Percentiles rank a stretch among this genome's conserved stretches.
Conservation (phyloP, 2,329 filamentous ascomycete species). For the Colletotrichum sp. region DNA sequence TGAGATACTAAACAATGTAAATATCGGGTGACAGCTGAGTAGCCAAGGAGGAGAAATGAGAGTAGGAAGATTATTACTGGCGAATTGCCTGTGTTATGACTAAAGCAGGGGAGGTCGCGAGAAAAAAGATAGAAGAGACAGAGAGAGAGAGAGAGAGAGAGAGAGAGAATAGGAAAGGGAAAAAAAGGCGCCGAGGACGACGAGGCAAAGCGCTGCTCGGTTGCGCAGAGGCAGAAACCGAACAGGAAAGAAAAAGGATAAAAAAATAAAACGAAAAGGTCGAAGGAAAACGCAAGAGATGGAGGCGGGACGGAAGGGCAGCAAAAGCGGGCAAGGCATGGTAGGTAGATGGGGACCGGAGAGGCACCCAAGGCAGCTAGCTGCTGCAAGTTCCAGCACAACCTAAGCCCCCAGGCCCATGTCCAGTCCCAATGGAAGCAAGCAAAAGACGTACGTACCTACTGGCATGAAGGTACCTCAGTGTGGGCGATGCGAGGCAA, state of each 20-base stretch:
- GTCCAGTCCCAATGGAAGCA: background rate
- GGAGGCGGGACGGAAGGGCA: conserved; percentile 6
- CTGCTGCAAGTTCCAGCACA: background rate
- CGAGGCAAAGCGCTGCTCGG: conserved; percentile 5
- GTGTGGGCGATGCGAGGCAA: background rate
- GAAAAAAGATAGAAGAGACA: background rate
- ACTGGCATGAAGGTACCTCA: conserved; percentile 1
- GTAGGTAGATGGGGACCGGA: background rate
- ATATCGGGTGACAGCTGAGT: background rate
- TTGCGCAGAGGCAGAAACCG: background rate
- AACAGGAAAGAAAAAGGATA: conserved; percentile 8
- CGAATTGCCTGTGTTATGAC: background rate
- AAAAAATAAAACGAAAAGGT: conserved; percentile 7
- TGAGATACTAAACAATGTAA: background rate
- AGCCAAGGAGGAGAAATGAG: background rate
- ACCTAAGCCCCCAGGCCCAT: background rate
- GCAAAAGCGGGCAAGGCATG: conserved; percentile 14
- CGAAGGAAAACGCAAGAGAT: background rate
- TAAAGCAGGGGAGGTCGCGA: background rate
- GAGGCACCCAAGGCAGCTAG: background rate
- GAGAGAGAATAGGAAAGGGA: background rate
- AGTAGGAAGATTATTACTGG: background rate
- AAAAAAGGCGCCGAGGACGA: conserved; percentile 12
- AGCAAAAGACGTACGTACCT: background rate
- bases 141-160: background rate